These are phyloP conservation scores for Coemansia sp. DNA, from an alignment of 192 early-diverging fungal species.

Conservation along the genomic window DNA sequence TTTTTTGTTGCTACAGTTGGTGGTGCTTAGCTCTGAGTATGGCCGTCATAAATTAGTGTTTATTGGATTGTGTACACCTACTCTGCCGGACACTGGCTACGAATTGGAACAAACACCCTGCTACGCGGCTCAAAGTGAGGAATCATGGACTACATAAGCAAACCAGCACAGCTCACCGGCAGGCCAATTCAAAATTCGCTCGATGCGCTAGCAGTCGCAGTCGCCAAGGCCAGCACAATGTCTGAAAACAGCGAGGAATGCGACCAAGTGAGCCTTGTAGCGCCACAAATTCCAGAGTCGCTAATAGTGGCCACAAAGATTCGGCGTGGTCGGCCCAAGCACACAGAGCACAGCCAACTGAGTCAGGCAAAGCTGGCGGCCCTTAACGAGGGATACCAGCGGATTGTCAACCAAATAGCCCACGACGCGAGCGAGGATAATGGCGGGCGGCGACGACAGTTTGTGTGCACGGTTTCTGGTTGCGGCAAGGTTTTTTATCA, in stretches of 20 bases:
- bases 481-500: conserved; percentile 69
- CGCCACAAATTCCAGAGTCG: conserved; percentile 41
- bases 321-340: conserved; percentile 46
- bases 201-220: conserved; percentile 31
- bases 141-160: conserved; percentile 2
- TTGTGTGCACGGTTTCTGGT: conserved; percentile 51
- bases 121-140: background rate
- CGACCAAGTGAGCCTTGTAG: conserved; percentile 22
- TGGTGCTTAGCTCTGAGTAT: background rate
- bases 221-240: conserved; percentile 15
- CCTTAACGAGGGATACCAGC: conserved; percentile 34
- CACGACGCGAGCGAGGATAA: conserved; percentile 46
- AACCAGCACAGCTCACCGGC: background rate
- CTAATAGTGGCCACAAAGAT: conserved; percentile 46
- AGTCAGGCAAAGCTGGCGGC: conserved; percentile 17
- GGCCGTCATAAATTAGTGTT: background rate
- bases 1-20: background rate
- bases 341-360: conserved; percentile 17
- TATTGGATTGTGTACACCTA: background rate
- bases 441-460: conserved; percentile 43
- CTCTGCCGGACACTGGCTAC: background rate
- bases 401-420: conserved; percentile 43
- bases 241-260: conserved; percentile 7
- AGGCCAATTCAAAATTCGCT: conserved; percentile 10
- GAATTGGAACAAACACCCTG: background rate